phyloP scores from a whole-genome alignment of 176 grass and related monocot genomes.

The Zoysia japonica region DNA sequence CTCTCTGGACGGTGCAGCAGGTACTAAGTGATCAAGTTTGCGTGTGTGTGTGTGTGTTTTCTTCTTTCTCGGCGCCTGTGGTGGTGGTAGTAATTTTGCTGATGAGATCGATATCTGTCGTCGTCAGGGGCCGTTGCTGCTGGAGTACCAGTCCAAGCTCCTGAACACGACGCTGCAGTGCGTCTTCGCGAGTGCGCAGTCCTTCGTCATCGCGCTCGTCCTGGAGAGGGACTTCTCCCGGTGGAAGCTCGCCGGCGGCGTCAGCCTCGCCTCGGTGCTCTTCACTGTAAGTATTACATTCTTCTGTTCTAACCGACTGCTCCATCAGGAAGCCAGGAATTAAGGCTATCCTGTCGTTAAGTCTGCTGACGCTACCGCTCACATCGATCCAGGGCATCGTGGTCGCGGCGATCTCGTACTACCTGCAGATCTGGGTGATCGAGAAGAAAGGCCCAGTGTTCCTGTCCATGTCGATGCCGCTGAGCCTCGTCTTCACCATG shows the following conservation, averaged over 20 bases:
- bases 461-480: slow-evolving; percentile 61
- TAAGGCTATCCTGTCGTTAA: too few species aligned
- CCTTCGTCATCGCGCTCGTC: slow-evolving; percentile 51
- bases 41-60: neutral
- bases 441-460: slow-evolving; percentile 74
- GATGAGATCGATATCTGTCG: neutral
- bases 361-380: neutral
- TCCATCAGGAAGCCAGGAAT: neutral
- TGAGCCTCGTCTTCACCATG: slow-evolving; percentile 67
- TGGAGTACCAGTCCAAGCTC: slow-evolving; percentile 70
- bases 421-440: slow-evolving; percentile 77
- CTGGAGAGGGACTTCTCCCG: slow-evolving; percentile 68
- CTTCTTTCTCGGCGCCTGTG: neutral
- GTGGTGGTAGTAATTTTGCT: neutral
- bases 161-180: slow-evolving; percentile 71
- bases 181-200: slow-evolving; percentile 57
- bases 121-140: slow-evolving; percentile 52
- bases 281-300: slow-evolving; percentile 47
- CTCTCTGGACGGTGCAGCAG: slow-evolving; percentile 69
- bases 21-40: neutral
- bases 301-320: neutral
- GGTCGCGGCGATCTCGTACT: slow-evolving; percentile 50
- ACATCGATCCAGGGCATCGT: slow-evolving; percentile 49
- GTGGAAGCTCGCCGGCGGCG: slow-evolving; percentile 59
- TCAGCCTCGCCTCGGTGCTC: slow-evolving; percentile 51